Evolutionary conservation across 2,329 filamentous ascomycete genomes (phyloP).

Genomic region (Aspergillus eucalypticola): DNA sequence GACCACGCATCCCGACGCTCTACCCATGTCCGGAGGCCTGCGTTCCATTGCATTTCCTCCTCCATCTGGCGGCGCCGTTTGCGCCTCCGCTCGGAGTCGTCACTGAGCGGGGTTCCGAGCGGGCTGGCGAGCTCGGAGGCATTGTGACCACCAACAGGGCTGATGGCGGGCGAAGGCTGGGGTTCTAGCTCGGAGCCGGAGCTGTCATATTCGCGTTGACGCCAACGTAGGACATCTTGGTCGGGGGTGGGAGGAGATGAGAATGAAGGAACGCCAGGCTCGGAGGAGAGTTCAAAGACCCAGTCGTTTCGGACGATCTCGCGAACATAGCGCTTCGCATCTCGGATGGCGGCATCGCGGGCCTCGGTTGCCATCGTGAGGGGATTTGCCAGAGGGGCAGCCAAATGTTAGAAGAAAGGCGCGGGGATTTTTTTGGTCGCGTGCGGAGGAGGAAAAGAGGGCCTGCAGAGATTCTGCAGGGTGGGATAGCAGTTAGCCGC

Average conservation of each 20-base stretch:
- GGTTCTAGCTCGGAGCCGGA: conserved; percentile 41
- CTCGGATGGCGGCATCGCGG: conserved; percentile 43
- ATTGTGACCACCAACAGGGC: conserved; percentile 5
- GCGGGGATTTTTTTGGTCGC: background rate
- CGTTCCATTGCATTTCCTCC: conserved; percentile 74
- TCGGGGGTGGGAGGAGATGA: conserved; percentile 25
- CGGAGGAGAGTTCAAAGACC: conserved; percentile 34
- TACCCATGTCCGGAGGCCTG: conserved; percentile 77
- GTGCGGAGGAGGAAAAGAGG: background rate
- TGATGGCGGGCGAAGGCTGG: conserved; percentile 15
- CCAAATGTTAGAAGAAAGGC: background rate
- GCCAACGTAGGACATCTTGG: conserved; percentile 37
- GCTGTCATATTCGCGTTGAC: conserved; percentile 39
- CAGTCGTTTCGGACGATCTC: conserved; percentile 47
- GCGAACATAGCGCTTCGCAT: conserved; percentile 44
- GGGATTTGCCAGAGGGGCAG: background rate
- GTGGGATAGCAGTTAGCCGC: background rate
- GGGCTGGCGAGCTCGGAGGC: conserved; percentile 10
- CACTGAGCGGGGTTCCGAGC: conserved; percentile 40
- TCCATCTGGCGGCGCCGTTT: conserved; percentile 59
- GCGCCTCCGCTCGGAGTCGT: conserved; percentile 55
- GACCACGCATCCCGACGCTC: conserved; percentile 82
- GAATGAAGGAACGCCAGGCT: conserved; percentile 20
- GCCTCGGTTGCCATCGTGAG: conserved; percentile 27
- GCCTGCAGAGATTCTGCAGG: background rate